Evolutionary conservation across 306 rosid genomes (phyloP).

Genomic region (Datisca glomerata): DNA sequence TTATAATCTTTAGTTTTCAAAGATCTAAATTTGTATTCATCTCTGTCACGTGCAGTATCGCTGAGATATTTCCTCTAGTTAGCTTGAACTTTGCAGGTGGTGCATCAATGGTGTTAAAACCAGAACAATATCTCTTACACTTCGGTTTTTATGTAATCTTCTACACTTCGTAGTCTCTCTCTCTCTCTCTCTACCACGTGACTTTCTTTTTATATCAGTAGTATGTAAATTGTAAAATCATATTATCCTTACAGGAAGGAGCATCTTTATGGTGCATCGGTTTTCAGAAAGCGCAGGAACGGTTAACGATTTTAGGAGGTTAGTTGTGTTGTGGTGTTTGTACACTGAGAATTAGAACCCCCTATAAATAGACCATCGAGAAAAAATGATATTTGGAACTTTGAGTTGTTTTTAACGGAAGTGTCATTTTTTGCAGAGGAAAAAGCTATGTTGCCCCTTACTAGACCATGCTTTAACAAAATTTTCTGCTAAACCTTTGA

Average conservation of each 20-base stretch:
- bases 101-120: conserved; percentile 78
- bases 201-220: background rate
- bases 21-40: conserved; percentile 20
- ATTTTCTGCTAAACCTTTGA: no score
- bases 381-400: no score
- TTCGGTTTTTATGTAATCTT: conserved; percentile 9
- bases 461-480: no score
- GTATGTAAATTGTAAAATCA: background rate
- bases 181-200: no score
- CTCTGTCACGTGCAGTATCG: conserved; percentile 34
- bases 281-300: conserved; percentile 64
- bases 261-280: conserved; percentile 79
- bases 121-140: conserved; percentile 69
- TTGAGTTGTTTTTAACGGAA: no score
- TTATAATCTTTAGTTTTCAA: conserved; percentile 10
- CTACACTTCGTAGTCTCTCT: no score
- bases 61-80: conserved; percentile 54
- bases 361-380: no score
- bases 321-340: conserved; percentile 3
- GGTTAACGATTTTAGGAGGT: conserved; percentile 86
- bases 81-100: conserved; percentile 76
- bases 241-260: conserved; percentile 35
- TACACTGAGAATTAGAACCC: background rate
- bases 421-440: no score
- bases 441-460: no score